A percentile compares a stretch with the other conserved stretches of the same genome.
Evolutionary conservation across 176 grass and related monocot genomes (phyloP).

Genomic region (Oropetium thomaeum): DNA sequence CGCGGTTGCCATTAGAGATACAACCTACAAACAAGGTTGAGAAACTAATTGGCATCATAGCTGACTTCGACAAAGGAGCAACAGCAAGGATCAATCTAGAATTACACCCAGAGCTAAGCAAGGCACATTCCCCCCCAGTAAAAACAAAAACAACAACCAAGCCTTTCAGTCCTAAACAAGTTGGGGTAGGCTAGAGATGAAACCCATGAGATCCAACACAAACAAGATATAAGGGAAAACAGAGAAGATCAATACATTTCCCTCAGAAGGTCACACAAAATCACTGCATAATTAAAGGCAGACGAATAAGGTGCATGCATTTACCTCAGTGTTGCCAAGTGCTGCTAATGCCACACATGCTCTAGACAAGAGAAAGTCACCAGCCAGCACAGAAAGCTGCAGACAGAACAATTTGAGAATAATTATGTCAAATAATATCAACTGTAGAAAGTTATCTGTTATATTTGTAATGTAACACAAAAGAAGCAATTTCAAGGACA

Average conservation of each 20-base stretch:
- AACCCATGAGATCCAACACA: too few species aligned
- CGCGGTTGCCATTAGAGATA: conserved; percentile 80
- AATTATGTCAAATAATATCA: conserved; percentile 13
- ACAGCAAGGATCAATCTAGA: conserved; percentile 6
- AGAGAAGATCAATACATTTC: neutral
- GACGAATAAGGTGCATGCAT: conserved; percentile 12
- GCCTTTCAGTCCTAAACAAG: too few species aligned
- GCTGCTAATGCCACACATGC: conserved; percentile 93
- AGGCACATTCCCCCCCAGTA: too few species aligned
- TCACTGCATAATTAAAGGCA: neutral
- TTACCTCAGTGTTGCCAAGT: conserved; percentile 90
- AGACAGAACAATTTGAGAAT: conserved; percentile 22
- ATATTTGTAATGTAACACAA: neutral
- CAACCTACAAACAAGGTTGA: conserved; percentile 54
- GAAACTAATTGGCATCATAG: conserved; percentile 6
- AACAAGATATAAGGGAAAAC: too few species aligned
- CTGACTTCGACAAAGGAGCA: conserved; percentile 9
- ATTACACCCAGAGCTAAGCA: conserved; percentile 10
- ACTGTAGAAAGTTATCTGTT: neutral
- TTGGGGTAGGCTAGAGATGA: too few species aligned
- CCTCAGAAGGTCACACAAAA: neutral
- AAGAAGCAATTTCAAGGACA: neutral
- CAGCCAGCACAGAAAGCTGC: conserved; percentile 94
- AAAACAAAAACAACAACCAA: too few species aligned
- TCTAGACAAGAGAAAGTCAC: conserved; percentile 93